Conservation (phyloP, 345 rosid species). For the Boechera retrofracta region DNA sequence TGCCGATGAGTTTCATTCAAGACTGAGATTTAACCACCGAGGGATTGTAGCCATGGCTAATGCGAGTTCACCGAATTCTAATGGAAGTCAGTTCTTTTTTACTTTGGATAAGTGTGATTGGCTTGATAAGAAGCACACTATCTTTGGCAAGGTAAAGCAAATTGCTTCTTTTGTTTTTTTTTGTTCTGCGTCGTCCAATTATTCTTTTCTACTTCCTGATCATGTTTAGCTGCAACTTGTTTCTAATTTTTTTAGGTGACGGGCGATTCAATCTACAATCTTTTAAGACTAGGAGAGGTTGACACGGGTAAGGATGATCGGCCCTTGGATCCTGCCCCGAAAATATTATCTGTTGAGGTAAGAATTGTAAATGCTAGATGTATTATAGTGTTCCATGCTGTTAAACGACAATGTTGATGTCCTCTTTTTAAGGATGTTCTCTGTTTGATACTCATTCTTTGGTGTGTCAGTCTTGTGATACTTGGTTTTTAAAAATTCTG, state of each 20-base stretch:
- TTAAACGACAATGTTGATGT: background rate
- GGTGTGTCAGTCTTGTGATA: constrained; percentile 12
- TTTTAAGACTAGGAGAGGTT: constrained; percentile 73
- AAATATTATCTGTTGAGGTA: constrained; percentile 81
- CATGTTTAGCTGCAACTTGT: constrained; percentile 34
- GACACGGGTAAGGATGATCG: constrained; percentile 78
- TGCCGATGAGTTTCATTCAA: constrained; percentile 86
- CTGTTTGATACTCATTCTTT: constrained; percentile 8
- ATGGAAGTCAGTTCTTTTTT: constrained; percentile 94
- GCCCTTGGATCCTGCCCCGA: constrained; percentile 82
- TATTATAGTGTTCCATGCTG: constrained; percentile 14
- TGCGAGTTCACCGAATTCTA: constrained; percentile 78
- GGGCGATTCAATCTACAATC: constrained; percentile 88
- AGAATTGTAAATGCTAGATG: constrained; percentile 16
- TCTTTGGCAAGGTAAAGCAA: constrained; percentile 79
- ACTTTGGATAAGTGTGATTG: constrained; percentile 92
- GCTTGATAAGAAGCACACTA: constrained; percentile 84
- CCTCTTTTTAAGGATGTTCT: constrained; percentile 3
- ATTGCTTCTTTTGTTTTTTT: background rate
- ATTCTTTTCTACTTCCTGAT: constrained; percentile 12
- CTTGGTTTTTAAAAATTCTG: background rate
- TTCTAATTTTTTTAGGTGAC: constrained; percentile 60
- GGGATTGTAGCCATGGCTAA: constrained; percentile 94
- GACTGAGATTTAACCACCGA: constrained; percentile 86
- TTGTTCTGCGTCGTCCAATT: constrained; percentile 4